A percentile compares a stretch with the other conserved stretches of the same genome.
These are phyloP conservation scores for Fusarium nematophilum DNA, from an alignment of 2,329 filamentous ascomycete genomes.

Conservation along the genomic window DNA sequence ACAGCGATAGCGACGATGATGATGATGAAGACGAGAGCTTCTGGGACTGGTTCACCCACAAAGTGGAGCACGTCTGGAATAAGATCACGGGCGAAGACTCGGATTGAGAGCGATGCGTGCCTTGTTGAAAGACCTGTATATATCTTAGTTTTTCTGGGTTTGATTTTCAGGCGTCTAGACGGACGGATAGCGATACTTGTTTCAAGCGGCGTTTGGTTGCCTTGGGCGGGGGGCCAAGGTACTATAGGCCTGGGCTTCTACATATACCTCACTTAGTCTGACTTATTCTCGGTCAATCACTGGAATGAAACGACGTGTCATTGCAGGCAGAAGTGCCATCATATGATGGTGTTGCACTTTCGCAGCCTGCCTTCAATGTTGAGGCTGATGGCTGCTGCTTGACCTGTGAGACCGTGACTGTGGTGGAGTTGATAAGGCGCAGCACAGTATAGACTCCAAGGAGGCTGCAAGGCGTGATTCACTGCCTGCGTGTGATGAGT, in stretches of 20 bases:
- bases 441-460: conserved; percentile 6
- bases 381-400: background rate
- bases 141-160: background rate
- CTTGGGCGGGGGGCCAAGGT: conserved; percentile 2
- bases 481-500: background rate
- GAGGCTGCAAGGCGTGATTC: background rate
- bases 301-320: conserved; percentile 14
- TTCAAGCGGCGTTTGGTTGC: conserved; percentile 20
- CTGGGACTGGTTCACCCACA: conserved; percentile 65
- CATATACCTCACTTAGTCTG: background rate
- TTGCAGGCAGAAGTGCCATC: background rate
- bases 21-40: conserved; percentile 51
- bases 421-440: conserved; percentile 1
- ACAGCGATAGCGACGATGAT: conserved; percentile 28
- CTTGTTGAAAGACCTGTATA: background rate
- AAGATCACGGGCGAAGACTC: conserved; percentile 52
- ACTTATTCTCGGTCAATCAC: background rate
- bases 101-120: conserved; percentile 8
- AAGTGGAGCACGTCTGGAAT: conserved; percentile 59
- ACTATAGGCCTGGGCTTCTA: conserved; percentile 1
- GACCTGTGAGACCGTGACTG: background rate
- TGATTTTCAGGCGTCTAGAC: conserved; percentile 26
- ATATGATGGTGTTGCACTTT: conserved; percentile 2
- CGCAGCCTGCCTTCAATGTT: background rate
- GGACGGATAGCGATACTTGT: conserved; percentile 11